Percentiles rank a stretch among this genome's conserved stretches.
Conservation (phyloP, 208 protist genomes). For the Willaertia magna region DNA sequence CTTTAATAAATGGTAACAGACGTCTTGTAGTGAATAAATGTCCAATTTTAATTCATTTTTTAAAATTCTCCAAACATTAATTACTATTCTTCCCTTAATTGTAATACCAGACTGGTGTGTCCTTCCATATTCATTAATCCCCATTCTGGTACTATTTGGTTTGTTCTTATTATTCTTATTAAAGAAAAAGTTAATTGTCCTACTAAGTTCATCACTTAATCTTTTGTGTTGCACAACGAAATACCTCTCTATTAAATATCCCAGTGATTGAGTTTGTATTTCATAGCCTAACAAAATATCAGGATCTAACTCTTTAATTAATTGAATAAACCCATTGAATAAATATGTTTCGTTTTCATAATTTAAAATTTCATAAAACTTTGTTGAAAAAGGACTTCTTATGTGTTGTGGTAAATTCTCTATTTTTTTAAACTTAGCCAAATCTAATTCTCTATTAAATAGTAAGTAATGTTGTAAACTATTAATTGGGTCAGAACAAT, state of each 20-base stretch:
- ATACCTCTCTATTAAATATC: slow-evolving; percentile 37
- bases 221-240: neutral
- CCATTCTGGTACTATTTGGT: slow-evolving; percentile 14
- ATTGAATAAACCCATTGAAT: neutral
- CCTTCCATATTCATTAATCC: slow-evolving; percentile 18
- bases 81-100: slow-evolving; percentile 40
- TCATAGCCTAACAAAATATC: slow-evolving; percentile 55
- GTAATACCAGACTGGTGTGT: slow-evolving; percentile 28
- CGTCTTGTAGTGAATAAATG: slow-evolving; percentile 42
- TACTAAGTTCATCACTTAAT: neutral
- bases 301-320: slow-evolving; percentile 30
- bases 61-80: slow-evolving; percentile 56
- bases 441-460: neutral
- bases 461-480: neutral
- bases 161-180: neutral
- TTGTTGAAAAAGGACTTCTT: neutral
- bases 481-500: neutral
- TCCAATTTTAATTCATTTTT: slow-evolving; percentile 38
- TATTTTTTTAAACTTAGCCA: neutral
- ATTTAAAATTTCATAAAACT: neutral
- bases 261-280: slow-evolving; percentile 36
- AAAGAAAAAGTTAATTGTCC: neutral
- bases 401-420: neutral
- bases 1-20: slow-evolving; percentile 38
- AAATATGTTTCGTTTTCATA: neutral